These are phyloP conservation scores for Rhizopogon vulgaris DNA, from an alignment of 768 basidiomycete genomes.

Conservation along the genomic window DNA sequence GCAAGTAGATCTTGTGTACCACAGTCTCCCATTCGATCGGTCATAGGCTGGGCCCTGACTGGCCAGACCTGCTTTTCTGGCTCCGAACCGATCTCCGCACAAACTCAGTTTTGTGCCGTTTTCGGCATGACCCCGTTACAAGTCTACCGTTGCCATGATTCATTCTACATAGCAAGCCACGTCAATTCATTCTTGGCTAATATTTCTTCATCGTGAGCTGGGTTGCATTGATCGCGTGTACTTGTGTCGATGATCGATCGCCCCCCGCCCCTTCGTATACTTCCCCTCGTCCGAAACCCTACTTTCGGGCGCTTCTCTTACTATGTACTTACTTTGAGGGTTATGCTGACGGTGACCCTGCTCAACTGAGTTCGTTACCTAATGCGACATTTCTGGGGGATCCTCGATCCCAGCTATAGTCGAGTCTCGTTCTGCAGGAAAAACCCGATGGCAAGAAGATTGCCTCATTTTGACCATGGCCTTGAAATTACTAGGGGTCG, in stretches of 20 bases:
- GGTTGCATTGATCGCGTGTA: not conserved
- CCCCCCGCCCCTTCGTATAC: no score
- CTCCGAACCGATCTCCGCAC: constrained; percentile 24
- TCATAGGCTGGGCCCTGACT: constrained; percentile 20
- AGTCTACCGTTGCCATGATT: not conserved
- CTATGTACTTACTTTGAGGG: no score
- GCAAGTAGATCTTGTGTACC: constrained; percentile 28
- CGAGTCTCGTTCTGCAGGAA: not conserved
- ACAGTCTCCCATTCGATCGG: constrained; percentile 27
- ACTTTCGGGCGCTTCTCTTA: no score
- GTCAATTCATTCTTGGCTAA: not conserved
- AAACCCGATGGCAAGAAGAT: not conserved
- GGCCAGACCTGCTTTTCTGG: constrained; percentile 24
- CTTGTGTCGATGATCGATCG: not conserved
- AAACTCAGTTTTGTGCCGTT: constrained; percentile 13
- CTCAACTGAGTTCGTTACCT: not conserved
- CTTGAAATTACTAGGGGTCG: not conserved
- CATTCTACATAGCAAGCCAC: not conserved
- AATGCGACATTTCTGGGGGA: not conserved
- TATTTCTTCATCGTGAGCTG: not conserved
- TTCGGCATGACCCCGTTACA: not conserved
- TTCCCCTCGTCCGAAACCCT: no score
- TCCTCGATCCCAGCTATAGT: not conserved
- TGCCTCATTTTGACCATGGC: not conserved
- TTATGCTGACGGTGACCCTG: no score